Evolutionary conservation across 768 basidiomycete species (phyloP), one percentile per base, ranked within the genome.

Genomic region (Sarcomyxa edulis): DNA sequence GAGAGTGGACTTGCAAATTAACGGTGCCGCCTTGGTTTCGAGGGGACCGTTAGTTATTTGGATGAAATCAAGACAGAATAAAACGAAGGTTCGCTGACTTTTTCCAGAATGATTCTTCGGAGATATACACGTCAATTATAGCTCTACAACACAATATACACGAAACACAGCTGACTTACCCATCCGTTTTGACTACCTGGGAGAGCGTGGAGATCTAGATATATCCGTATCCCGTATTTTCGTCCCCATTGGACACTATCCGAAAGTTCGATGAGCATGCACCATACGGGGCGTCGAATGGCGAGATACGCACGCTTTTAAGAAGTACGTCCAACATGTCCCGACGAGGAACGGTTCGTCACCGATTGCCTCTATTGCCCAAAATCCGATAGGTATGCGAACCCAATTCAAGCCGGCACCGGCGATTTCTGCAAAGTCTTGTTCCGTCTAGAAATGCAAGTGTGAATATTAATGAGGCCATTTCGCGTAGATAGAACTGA

Each of bases 191-290:
- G 86, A 42, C 79, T 79, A 37, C 84, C 84, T 21, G 81, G 80
- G 19, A 85, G 66, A 20, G 78, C 61, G 45, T 84, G 80, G 11
- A 90, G 59, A 62, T 95, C 93, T 23, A 94, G 72, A 56, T 86
- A 84, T 46, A 95, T 87, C 31, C 92, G 78, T 34, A 95, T 57
- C 4, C 93, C 92, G 55, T 95, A 95, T 60, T 94, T 95, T 49
- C 91, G 72, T n/a, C 81, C 85, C 92, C 92, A 96, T 41, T 74
- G 64, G 44, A 95, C 74, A 12, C 64, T 65, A n/a, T n/a, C 26
- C 14, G 28, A 43, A 47, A 19, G 12, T 28, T 66, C n/a, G n/a
- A n/a, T n/a, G n/a, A n/a, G n/a, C n/a, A n/a, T n/a, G n/a, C n/a
- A 69, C 32, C 7, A 40, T 29, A 16, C 3, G 10, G 35, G 14